phyloP scores from a whole-genome alignment of 805 yeast species.

The Wickerhamiella hasegawae region DNA sequence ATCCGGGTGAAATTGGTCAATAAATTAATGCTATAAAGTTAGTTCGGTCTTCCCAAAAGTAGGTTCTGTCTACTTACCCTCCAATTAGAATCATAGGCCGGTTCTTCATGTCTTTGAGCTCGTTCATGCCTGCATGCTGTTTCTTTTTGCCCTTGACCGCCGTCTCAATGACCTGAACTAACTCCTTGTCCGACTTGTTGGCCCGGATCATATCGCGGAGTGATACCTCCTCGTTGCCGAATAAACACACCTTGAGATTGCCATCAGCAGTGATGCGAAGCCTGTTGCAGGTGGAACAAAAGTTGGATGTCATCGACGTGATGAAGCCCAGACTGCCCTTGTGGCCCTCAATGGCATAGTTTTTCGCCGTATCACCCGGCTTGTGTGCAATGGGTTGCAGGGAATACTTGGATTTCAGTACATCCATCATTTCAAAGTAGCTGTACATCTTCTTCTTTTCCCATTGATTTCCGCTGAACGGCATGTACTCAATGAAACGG shows the following conservation, averaged over 20 bases:
- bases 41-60: too few species aligned
- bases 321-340: slow-evolving; percentile 35
- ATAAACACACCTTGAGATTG: slow-evolving; percentile 37
- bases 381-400: slow-evolving; percentile 14
- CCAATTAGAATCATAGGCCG: slow-evolving; percentile 44
- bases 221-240: slow-evolving; percentile 36
- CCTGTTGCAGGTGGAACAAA: slow-evolving; percentile 37
- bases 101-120: slow-evolving; percentile 30
- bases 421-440: slow-evolving; percentile 28
- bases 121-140: slow-evolving; percentile 36
- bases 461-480: slow-evolving; percentile 43
- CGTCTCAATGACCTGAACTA: slow-evolving; percentile 27
- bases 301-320: slow-evolving; percentile 39
- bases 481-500: slow-evolving; percentile 43
- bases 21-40: too few species aligned
- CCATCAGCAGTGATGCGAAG: slow-evolving; percentile 38
- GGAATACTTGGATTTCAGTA: slow-evolving; percentile 18
- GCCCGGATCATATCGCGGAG: slow-evolving; percentile 29
- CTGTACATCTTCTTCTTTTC: slow-evolving; percentile 29
- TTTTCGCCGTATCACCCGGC: slow-evolving; percentile 35
- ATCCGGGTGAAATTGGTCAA: too few species aligned
- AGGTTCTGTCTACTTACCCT: slow-evolving; percentile 23
- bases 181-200: slow-evolving; percentile 23
- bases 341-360: slow-evolving; percentile 28
- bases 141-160: slow-evolving; percentile 33